A percentile compares a stretch with the other conserved stretches of the same genome.
Evolutionary conservation across 1,284 basidiomycete species (phyloP).

Genomic region (Irpex sp.): DNA sequence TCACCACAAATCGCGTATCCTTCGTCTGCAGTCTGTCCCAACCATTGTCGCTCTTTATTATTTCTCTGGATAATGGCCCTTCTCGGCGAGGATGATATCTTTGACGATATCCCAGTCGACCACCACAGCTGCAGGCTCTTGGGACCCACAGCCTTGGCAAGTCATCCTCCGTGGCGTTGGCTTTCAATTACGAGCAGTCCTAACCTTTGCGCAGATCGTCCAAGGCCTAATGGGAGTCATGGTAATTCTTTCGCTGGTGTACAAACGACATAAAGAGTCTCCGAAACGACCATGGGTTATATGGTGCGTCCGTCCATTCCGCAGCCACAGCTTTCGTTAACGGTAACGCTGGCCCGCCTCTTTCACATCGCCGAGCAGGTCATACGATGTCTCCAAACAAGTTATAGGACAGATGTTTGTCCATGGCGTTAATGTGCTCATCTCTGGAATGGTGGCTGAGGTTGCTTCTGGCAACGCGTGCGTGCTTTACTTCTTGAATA

Average conservation of each 20-base stretch:
- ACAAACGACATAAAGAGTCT: conserved; percentile 84
- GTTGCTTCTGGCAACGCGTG: conserved; percentile 77
- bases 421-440: conserved; percentile 82
- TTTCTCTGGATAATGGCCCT: conserved; percentile 3
- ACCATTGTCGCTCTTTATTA: conserved; percentile 12
- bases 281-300: conserved; percentile 88
- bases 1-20: background rate
- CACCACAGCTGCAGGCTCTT: conserved; percentile 25
- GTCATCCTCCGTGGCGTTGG: conserved; percentile 6
- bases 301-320: conserved; percentile 52
- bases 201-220: conserved; percentile 46
- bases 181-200: conserved; percentile 10
- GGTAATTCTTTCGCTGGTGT: conserved; percentile 80
- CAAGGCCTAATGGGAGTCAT: conserved; percentile 85
- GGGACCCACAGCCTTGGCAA: conserved; percentile 28
- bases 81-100: conserved; percentile 10
- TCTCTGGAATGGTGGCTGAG: conserved; percentile 66
- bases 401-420: conserved; percentile 88
- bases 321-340: background rate
- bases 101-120: conserved; percentile 14
- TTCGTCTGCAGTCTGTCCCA: background rate
- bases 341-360: background rate
- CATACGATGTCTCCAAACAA: conserved; percentile 90
- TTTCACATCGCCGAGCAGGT: conserved; percentile 36
- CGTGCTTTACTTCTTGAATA: conserved; percentile 90